Conservation (phyloP, 176 grass and related monocot species). For the Carex pumila region DNA sequence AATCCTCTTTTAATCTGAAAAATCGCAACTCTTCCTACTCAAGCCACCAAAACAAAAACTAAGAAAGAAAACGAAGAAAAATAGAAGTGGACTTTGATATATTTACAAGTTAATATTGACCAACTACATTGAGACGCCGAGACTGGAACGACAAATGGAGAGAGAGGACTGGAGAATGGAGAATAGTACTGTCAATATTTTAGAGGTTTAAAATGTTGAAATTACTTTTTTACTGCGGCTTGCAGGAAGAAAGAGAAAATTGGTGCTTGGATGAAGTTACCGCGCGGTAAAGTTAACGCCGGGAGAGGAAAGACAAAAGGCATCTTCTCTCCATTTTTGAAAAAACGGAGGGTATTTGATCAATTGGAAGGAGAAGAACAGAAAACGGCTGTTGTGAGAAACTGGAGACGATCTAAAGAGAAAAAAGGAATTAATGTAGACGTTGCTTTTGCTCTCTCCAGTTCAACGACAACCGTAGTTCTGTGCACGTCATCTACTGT, state of each 20-base stretch:
- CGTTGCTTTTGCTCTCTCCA: no score
- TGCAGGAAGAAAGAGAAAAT: neutral
- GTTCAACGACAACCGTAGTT: no score
- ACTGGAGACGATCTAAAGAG: neutral
- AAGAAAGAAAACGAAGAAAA: neutral
- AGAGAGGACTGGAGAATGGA: neutral
- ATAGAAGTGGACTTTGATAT: neutral
- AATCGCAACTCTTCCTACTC: neutral
- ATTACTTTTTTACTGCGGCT: neutral
- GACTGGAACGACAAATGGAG: neutral
- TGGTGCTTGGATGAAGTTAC: neutral
- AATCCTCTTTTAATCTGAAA: slow-evolving; percentile 19
- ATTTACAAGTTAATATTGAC: neutral
- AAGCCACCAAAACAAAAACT: neutral
- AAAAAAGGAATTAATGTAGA: no score
- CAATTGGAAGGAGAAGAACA: neutral
- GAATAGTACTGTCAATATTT: neutral
- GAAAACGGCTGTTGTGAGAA: neutral
- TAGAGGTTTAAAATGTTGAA: neutral
- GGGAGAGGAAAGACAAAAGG: neutral
- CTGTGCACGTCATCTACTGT: no score
- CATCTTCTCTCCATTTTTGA: neutral
- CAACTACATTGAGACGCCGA: neutral
- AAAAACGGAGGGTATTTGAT: neutral
- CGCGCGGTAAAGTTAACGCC: neutral